phyloP scores from a whole-genome alignment of 805 yeast species.

The Hanseniaspora meyeri region DNA sequence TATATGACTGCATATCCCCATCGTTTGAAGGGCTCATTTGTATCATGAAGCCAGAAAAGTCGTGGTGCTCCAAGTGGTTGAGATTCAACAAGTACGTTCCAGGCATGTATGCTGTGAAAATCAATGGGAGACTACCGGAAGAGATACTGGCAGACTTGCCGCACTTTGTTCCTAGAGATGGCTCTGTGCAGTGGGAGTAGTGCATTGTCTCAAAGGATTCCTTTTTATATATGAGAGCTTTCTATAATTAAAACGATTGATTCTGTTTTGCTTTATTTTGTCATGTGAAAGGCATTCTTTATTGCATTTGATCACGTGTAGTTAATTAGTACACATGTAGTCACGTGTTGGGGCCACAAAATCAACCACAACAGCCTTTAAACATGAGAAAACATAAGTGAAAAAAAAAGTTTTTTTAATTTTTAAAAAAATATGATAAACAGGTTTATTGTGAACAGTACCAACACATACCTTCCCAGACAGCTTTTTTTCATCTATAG shows the following conservation, averaged over 20 bases:
- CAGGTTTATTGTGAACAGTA: too few species aligned
- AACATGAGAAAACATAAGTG: too few species aligned
- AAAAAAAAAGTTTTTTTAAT: too few species aligned
- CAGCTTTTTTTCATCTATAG: background rate
- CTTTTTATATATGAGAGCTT: too few species aligned
- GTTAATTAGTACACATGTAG: too few species aligned
- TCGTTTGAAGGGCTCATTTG: constrained; percentile 93
- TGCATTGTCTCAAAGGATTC: background rate
- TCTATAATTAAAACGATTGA: too few species aligned
- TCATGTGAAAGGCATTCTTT: too few species aligned
- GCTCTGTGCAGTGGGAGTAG: constrained; percentile 44
- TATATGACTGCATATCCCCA: constrained; percentile 89
- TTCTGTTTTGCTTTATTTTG: too few species aligned
- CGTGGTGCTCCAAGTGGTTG: constrained; percentile 96
- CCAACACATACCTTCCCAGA: background rate
- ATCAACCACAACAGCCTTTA: too few species aligned
- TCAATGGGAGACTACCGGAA: constrained; percentile 80
- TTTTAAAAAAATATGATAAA: too few species aligned
- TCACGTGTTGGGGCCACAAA: too few species aligned
- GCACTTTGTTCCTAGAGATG: constrained; percentile 89
- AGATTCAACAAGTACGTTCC: constrained; percentile 79
- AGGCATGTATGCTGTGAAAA: constrained; percentile 88
- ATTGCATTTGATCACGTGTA: too few species aligned
- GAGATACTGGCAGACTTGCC: constrained; percentile 66
- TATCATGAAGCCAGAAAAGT: constrained; percentile 64